phyloP scores from a whole-genome alignment of 108 stramenopile species.

The Discostella pseudostelligera region DNA sequence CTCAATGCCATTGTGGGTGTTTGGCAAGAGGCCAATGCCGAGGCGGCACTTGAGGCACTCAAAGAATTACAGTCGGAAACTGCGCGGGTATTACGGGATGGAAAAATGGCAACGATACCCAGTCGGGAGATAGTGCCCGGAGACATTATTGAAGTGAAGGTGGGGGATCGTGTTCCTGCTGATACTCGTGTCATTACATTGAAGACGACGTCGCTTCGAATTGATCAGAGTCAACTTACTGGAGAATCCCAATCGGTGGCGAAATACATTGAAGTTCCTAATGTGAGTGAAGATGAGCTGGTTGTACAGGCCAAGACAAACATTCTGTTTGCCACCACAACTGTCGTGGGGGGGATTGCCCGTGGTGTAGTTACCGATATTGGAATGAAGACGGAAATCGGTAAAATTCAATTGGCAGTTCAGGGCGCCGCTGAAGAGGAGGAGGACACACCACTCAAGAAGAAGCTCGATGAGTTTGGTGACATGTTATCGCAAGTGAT shows the following conservation, averaged over 20 bases:
- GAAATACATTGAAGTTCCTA: constrained; percentile 22
- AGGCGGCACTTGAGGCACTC: constrained; percentile 87
- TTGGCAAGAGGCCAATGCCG: constrained; percentile 89
- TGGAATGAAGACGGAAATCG: constrained; percentile 84
- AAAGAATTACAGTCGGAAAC: constrained; percentile 86
- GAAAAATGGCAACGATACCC: constrained; percentile 41
- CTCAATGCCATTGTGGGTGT: constrained; percentile 97
- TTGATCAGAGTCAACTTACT: constrained; percentile 52
- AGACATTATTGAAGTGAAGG: constrained; percentile 73
- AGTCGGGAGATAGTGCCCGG: constrained; percentile 70
- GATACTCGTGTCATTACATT: constrained; percentile 51
- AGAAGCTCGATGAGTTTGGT: constrained; percentile 85
- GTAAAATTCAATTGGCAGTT: constrained; percentile 61
- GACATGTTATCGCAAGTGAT: constrained; percentile 72
- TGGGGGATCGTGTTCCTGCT: constrained; percentile 84
- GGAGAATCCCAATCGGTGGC: constrained; percentile 47
- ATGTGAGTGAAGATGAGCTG: constrained; percentile 34
- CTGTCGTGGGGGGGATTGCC: constrained; percentile 68
- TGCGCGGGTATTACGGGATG: constrained; percentile 77
- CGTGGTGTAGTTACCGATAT: constrained; percentile 65
- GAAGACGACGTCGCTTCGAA: constrained; percentile 36
- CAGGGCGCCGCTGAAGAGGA: constrained; percentile 55
- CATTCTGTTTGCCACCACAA: constrained; percentile 80
- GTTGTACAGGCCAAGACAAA: constrained; percentile 69
- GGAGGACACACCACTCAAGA: constrained; percentile 80